Base-by-base conservation (phyloP, 345 rosid species). In the Trapa incisa region DNA sequence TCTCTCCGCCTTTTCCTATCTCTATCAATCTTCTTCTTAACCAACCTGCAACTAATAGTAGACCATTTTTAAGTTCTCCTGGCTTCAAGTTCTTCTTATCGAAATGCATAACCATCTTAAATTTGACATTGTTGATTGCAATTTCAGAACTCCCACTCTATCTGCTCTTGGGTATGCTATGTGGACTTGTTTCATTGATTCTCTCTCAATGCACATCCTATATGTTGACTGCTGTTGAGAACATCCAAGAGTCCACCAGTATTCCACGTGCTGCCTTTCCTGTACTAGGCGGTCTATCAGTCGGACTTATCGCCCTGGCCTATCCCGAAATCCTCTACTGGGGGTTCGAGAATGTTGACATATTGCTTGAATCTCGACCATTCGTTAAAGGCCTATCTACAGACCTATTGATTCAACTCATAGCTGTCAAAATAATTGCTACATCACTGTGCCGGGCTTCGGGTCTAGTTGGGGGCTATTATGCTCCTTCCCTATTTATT, bases 271-370 rank as follows among this genome's bases (percentile, higher is more conserved):
- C 93, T 64, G 74, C 80, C 1, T 89, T 88, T 72, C 98, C 98
- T 35, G 84, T 84, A 2, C 45, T 86, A 60, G 91, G 97, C 60
- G 91, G 93, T 67, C 78, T 89, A 70, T 75, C 81, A 14, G 75
- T 80, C 66, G 96, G 97, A 71, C 47, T 80, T 52, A 79, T 89
- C 73, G 93, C 96, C 71, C 76, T 92, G 80, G 86, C 79, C 62
- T 92, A 85, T 74, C 98, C 97, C 11, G 94, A 89, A 81, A 85
- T 89, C 78, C 86, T 92, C 5, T 92, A 89, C 77, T 89, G 98
- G 98, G 98, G 98, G 43, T 92, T 92, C 43, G 82, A 92, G 80
- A 92, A 92, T 69, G 97, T 89, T 39, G 96, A 92, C 77, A 81
- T 88, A 60, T 73, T 92, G 84, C 71, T 92, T 77, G 96, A 92